A percentile compares a stretch with the other conserved stretches of the same genome.
These are phyloP conservation scores for Colletotrichum brevisporum DNA, from an alignment of 2,329 filamentous ascomycete genomes.

Conservation along the genomic window DNA sequence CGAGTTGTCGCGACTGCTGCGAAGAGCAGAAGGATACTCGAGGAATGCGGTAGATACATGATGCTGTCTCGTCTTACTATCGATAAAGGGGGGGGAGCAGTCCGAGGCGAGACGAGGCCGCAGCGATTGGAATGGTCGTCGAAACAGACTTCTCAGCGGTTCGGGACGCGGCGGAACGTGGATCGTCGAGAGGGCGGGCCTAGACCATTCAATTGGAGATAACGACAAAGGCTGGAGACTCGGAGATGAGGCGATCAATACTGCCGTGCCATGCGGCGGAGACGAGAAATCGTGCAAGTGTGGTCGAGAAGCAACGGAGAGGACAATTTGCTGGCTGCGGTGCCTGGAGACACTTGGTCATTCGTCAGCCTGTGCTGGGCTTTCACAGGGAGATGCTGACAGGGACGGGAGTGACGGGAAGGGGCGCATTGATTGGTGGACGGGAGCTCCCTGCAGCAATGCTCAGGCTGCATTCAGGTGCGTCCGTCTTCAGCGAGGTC, in stretches of 20 bases:
- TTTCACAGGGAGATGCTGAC: conserved; percentile 35
- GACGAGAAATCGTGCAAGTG: not conserved
- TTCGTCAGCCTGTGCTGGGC: conserved; percentile 27
- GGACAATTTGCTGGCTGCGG: not conserved
- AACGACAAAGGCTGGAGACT: not conserved
- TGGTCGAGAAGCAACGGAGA: conserved; percentile 1
- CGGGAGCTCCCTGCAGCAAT: conserved; percentile 28
- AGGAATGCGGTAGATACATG: conserved; percentile 45
- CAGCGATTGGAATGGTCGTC: conserved; percentile 20
- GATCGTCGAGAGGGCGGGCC: not conserved
- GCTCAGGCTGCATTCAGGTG: conserved; percentile 17
- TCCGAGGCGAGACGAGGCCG: not conserved
- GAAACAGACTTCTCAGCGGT: conserved; percentile 16
- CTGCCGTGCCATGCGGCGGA: not conserved
- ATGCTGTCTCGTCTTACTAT: conserved; percentile 22
- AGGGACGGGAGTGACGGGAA: conserved; percentile 28
- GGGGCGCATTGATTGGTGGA: conserved; percentile 36
- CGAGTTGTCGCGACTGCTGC: conserved; percentile 48
- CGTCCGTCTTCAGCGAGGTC: not conserved
- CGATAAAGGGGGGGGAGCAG: not conserved
- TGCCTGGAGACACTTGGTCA: conserved; percentile 29
- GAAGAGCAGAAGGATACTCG: conserved; percentile 52
- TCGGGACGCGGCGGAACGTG: conserved; percentile 17
- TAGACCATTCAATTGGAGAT: conserved; percentile 30
- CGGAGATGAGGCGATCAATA: not conserved